phyloP scores from a whole-genome alignment of 305 asterid species.

The Ruellia speciosa region DNA sequence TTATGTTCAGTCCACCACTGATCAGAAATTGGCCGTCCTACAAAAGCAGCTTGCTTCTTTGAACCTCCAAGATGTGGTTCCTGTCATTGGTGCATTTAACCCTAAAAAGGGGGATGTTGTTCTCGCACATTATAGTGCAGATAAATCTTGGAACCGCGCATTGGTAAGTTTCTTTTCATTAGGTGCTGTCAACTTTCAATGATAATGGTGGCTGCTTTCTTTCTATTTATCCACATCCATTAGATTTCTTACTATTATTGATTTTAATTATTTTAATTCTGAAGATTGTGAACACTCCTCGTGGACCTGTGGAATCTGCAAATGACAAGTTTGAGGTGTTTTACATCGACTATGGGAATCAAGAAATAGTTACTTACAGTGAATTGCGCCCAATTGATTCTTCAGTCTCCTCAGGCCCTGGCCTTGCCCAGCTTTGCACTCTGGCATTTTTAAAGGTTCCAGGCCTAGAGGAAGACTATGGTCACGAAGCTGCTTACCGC shows the following conservation, averaged over 20 bases:
- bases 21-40: conserved; percentile 74
- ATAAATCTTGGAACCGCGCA: conserved; percentile 97
- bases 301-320: conserved; percentile 59
- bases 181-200: not conserved
- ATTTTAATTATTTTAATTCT: conserved; percentile 10
- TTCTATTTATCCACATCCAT: not conserved
- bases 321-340: conserved; percentile 85
- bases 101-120: conserved; percentile 88
- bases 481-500: conserved; percentile 80
- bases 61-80: conserved; percentile 64
- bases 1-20: conserved; percentile 73
- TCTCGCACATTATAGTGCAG: conserved; percentile 83
- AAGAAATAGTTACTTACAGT: conserved; percentile 66
- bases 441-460: conserved; percentile 84
- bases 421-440: conserved; percentile 87
- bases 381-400: conserved; percentile 72
- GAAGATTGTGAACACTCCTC: conserved; percentile 84
- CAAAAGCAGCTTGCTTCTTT: conserved; percentile 81
- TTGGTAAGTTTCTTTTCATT: conserved; percentile 52
- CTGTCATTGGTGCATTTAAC: conserved; percentile 72
- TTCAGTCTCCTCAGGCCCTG: conserved; percentile 64
- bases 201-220: not conserved
- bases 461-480: conserved; percentile 69
- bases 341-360: conserved; percentile 90
- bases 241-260: not conserved